Evolutionary conservation across 2,329 filamentous ascomycete species (phyloP).

Genomic region (Aureobasidium lini): DNA sequence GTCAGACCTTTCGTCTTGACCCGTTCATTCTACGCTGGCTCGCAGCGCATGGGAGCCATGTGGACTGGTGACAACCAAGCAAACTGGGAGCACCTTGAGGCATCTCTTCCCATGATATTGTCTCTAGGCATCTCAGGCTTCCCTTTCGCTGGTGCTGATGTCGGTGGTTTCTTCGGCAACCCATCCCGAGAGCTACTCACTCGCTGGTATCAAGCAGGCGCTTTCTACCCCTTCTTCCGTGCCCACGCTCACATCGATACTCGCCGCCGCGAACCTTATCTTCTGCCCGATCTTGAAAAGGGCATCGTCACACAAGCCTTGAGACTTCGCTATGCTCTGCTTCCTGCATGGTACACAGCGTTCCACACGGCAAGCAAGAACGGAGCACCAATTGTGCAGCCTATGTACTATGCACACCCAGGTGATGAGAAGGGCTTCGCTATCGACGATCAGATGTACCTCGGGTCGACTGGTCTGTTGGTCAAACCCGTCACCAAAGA

Average conservation of each 20-base stretch:
- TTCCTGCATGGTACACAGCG: constrained; percentile 94
- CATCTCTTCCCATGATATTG: constrained; percentile 84
- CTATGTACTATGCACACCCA: constrained; percentile 90
- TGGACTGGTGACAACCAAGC: constrained; percentile 99
- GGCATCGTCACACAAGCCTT: constrained; percentile 81
- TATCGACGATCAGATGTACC: constrained; percentile 87
- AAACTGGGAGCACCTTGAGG: constrained; percentile 83
- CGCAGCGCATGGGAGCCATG: constrained; percentile 86
- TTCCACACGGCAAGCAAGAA: constrained; percentile 82
- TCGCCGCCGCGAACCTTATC: constrained; percentile 86
- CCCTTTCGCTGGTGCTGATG: constrained; percentile 90
- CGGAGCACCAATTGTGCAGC: constrained; percentile 79
- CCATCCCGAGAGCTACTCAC: constrained; percentile 85
- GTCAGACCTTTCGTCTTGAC: constrained; percentile 83
- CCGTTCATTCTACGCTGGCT: constrained; percentile 84
- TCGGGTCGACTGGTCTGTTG: constrained; percentile 82
- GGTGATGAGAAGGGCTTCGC: constrained; percentile 77
- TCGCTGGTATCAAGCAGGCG: constrained; percentile 93
- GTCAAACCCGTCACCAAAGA: constrained; percentile 82
- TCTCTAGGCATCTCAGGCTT: constrained; percentile 89
- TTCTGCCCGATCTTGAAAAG: constrained; percentile 76
- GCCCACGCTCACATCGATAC: constrained; percentile 96
- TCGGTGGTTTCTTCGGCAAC: constrained; percentile 97
- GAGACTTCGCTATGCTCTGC: constrained; percentile 76
- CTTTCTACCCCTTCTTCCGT: constrained; percentile 97